Conservation (phyloP, 1,284 basidiomycete species). For the Boletus semigastroideus region DNA sequence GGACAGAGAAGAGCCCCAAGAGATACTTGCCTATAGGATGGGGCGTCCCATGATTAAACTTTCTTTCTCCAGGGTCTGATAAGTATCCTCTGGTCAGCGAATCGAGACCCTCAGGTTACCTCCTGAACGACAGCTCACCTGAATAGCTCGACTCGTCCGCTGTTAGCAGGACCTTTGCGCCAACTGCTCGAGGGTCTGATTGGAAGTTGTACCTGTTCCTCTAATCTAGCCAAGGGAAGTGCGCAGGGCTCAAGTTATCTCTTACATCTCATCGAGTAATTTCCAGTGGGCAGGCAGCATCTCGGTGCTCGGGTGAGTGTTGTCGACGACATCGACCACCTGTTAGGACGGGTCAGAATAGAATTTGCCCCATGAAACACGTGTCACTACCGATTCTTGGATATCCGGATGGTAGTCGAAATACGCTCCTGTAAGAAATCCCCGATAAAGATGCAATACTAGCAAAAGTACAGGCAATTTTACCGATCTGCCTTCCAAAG, state of each 20-base stretch:
- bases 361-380: no score
- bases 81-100: slow-evolving; percentile 10
- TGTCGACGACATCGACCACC: slow-evolving; percentile 52
- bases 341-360: slow-evolving; percentile 22
- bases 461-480: neutral
- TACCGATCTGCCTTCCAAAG: slow-evolving; percentile 48
- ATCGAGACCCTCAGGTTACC: no score
- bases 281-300: slow-evolving; percentile 56
- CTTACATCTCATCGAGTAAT: slow-evolving; percentile 50
- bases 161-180: slow-evolving; percentile 54
- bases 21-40: slow-evolving; percentile 65
- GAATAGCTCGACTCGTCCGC: slow-evolving; percentile 39
- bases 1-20: neutral
- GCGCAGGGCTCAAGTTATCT: neutral
- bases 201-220: slow-evolving; percentile 59
- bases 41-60: slow-evolving; percentile 50
- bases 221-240: neutral
- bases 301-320: slow-evolving; percentile 56
- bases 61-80: slow-evolving; percentile 47
- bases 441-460: neutral
- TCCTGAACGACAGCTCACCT: slow-evolving; percentile 15
- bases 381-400: slow-evolving; percentile 45
- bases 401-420: slow-evolving; percentile 69
- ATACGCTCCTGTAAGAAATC: slow-evolving; percentile 47
- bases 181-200: slow-evolving; percentile 58